A percentile compares a stretch with the other conserved stretches of the same genome.
Evolutionary conservation across 2,329 filamentous ascomycete genomes (phyloP).

Genomic region (Colletotrichum orchidophilum): DNA sequence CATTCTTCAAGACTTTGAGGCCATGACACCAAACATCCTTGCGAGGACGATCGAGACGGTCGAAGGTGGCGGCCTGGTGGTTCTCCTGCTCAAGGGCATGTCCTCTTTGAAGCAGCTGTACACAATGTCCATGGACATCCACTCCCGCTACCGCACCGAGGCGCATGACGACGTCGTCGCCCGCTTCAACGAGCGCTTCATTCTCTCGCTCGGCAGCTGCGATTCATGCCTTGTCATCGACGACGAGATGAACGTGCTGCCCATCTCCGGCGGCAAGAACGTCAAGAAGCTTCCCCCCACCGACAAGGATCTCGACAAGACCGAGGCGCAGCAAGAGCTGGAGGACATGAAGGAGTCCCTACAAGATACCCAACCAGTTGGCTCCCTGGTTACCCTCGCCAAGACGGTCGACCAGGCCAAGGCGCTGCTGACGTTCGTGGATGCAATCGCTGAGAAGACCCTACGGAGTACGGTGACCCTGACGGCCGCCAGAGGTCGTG

Average conservation of each 20-base stretch:
- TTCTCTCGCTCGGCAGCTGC: slow-evolving; percentile 94
- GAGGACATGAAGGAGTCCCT: slow-evolving; percentile 88
- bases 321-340: slow-evolving; percentile 78
- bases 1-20: slow-evolving; percentile 97
- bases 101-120: slow-evolving; percentile 97
- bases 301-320: slow-evolving; percentile 77
- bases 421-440: slow-evolving; percentile 94
- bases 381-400: slow-evolving; percentile 83
- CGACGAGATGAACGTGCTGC: slow-evolving; percentile 96
- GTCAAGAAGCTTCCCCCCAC: slow-evolving; percentile 84
- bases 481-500: slow-evolving; percentile 92
- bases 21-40: slow-evolving; percentile 94
- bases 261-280: slow-evolving; percentile 93
- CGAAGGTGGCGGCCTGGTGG: slow-evolving; percentile 91
- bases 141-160: slow-evolving; percentile 95
- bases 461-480: slow-evolving; percentile 91
- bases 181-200: slow-evolving; percentile 97
- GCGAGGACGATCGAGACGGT: slow-evolving; percentile 97
- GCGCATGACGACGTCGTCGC: slow-evolving; percentile 95
- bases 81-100: slow-evolving; percentile 95
- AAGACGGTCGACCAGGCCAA: slow-evolving; percentile 96
- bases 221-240: slow-evolving; percentile 95
- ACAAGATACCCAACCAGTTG: slow-evolving; percentile 85
- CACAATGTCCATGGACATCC: slow-evolving; percentile 96
- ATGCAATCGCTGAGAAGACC: slow-evolving; percentile 96